Base-by-base conservation (phyloP, 2,329 filamentous ascomycete genomes). In the Bipolaris bicolor region DNA sequence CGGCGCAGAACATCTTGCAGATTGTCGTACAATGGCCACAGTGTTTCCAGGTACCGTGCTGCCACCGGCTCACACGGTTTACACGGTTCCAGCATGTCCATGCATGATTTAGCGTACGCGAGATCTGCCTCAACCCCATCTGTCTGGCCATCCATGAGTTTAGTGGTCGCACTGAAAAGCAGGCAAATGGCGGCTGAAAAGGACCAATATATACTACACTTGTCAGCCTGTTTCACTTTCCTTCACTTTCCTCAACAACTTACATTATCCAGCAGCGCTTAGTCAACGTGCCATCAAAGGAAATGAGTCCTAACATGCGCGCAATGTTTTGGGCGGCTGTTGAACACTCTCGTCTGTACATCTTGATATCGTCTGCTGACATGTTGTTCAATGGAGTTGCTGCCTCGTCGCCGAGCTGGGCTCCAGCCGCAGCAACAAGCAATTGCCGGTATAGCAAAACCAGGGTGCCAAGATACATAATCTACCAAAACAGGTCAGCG, bases 401-500 rank as follows among this genome's bases (percentile, higher is more conserved):
- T 6, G 63, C 62, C 20, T 66, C 68, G 16, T 70, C 67, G 1
- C 63, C 68, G 3, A 75, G 62, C 43, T 74, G 70, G 6, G 60
- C 64, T 49, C 76, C 68, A 13, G 71, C 68, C 16, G 70, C 67
- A 6, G 71, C 73, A 22, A 76, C 65, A 2, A 77, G 61, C 15
- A 74, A 46, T 41, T 73, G 72, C 10, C 75, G 72, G 34, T 77
- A 76, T 3, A 77, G 62, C 22, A 76, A 60, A 6, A 76, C 69
- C 15, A 77, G 52, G 7, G 74, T 74, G 10, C 75, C 74, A 39
- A 77, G 64, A 52, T 76, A 77, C 71, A 76, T 74, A 49, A 77
- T 74, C 74, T 76, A 36, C 29, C 29, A 1, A 26, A 7, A 40
- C 20, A 43, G 5, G 31, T 20, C 36, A 47, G 20, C 29, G 20